phyloP scores from a whole-genome alignment of 306 rosid species.

The Cicer chorassanicum region DNA sequence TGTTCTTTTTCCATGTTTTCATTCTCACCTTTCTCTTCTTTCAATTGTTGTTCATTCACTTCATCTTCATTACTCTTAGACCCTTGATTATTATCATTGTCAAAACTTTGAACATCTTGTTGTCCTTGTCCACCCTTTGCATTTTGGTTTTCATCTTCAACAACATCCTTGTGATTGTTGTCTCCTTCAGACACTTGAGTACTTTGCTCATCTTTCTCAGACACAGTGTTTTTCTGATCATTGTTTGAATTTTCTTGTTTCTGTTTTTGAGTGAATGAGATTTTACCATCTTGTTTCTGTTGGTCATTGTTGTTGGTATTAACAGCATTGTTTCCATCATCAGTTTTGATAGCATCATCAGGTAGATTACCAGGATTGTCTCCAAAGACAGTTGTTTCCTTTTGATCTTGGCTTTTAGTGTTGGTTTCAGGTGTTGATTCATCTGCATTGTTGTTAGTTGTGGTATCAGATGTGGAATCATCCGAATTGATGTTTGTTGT shows the following conservation, averaged over 20 bases:
- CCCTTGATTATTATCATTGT: conserved; percentile 22
- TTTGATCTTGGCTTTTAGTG: conserved; percentile 6
- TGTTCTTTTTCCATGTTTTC: conserved; percentile 18
- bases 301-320: conserved; percentile 22
- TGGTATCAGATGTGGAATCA: not conserved
- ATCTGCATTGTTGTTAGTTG: conserved; percentile 32
- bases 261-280: conserved; percentile 35
- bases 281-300: conserved; percentile 46
- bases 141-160: conserved; percentile 36
- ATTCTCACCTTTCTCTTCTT: conserved; percentile 48
- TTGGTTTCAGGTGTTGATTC: conserved; percentile 3
- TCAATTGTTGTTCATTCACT: conserved; percentile 45
- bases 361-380: conserved; percentile 84
- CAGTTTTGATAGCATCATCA: conserved; percentile 69
- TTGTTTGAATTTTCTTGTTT: conserved; percentile 23
- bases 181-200: conserved; percentile 26
- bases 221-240: conserved; percentile 47
- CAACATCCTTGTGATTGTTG: not conserved
- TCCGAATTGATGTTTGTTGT: conserved; percentile 40
- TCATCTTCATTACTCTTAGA: conserved; percentile 42
- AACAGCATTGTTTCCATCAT: conserved; percentile 39
- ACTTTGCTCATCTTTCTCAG: conserved; percentile 40
- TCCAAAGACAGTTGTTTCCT: conserved; percentile 48
- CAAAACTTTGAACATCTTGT: conserved; percentile 37
- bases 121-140: conserved; percentile 21